These are phyloP conservation scores for Phytophthora pistaciae DNA, from an alignment of 352 stramenopile genomes.

Conservation along the genomic window DNA sequence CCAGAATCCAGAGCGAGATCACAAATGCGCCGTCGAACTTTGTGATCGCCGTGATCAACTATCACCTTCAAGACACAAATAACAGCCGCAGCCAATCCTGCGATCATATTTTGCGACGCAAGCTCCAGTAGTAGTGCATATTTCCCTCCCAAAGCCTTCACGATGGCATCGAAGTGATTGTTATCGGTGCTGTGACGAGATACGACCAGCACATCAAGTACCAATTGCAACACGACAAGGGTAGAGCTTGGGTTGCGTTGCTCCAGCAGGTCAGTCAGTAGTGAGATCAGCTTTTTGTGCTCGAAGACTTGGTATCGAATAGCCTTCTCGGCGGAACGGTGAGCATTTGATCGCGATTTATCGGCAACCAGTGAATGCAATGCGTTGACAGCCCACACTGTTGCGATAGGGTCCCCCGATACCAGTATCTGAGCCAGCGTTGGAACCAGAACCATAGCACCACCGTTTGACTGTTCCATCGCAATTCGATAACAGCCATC, in stretches of 20 bases:
- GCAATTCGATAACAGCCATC: slow-evolving; percentile 76
- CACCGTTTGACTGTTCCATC: slow-evolving; percentile 54
- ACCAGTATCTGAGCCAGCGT: slow-evolving; percentile 57
- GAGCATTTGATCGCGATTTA: slow-evolving; percentile 46
- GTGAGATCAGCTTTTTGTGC: slow-evolving; percentile 68
- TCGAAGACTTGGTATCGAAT: slow-evolving; percentile 72
- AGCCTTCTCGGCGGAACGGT: slow-evolving; percentile 60
- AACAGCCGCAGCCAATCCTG: slow-evolving; percentile 64
- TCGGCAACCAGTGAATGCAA: slow-evolving; percentile 74
- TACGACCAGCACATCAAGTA: slow-evolving; percentile 70
- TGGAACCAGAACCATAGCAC: slow-evolving; percentile 48
- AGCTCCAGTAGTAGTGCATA: slow-evolving; percentile 61
- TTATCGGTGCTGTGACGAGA: slow-evolving; percentile 76
- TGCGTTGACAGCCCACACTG: slow-evolving; percentile 66
- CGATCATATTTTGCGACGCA: slow-evolving; percentile 53
- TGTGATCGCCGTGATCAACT: slow-evolving; percentile 74
- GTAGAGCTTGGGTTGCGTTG: slow-evolving; percentile 57
- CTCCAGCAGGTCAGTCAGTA: slow-evolving; percentile 62
- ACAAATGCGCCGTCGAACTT: slow-evolving; percentile 70
- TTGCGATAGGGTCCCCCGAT: slow-evolving; percentile 60
- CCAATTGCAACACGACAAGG: slow-evolving; percentile 67
- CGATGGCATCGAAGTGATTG: slow-evolving; percentile 77
- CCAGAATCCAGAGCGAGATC: slow-evolving; percentile 74
- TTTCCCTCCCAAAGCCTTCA: slow-evolving; percentile 68
- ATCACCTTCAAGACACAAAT: slow-evolving; percentile 76